Conservation (phyloP, 1,139 yeast species). For the Protomyces arabidopsidicola region DNA sequence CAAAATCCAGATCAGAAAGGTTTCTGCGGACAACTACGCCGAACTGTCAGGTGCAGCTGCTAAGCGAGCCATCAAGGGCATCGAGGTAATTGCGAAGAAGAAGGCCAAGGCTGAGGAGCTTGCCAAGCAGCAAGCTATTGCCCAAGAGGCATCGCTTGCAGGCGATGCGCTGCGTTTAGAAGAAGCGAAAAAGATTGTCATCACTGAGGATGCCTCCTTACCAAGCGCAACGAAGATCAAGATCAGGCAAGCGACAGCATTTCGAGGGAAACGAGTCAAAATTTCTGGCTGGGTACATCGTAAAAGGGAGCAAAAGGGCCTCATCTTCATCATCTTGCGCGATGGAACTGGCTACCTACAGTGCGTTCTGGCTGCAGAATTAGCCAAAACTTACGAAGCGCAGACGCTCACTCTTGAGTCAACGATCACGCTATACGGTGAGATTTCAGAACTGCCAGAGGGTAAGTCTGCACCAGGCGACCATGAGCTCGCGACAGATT, state of each 20-base stretch:
- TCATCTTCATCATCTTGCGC: constrained; percentile 83
- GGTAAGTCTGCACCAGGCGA: constrained; percentile 98
- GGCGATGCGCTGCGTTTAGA: constrained; percentile 69
- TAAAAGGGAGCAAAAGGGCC: constrained; percentile 84
- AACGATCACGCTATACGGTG: constrained; percentile 74
- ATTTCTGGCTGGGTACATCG: constrained; percentile 97
- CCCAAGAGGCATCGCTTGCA: constrained; percentile 47
- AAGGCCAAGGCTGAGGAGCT: constrained; percentile 31
- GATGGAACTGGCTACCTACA: constrained; percentile 93
- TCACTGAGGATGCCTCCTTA: constrained; percentile 65
- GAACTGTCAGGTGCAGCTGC: constrained; percentile 89
- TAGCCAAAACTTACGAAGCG: constrained; percentile 86
- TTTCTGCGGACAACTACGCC: constrained; percentile 57
- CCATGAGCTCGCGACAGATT: constrained; percentile 87
- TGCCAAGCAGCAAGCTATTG: constrained; percentile 52
- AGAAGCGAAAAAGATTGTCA: constrained; percentile 63
- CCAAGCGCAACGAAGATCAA: constrained; percentile 68
- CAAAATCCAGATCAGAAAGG: constrained; percentile 60
- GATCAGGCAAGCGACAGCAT: constrained; percentile 51
- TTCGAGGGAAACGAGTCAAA: constrained; percentile 60
- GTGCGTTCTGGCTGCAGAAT: constrained; percentile 80
- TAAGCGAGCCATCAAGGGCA: constrained; percentile 95
- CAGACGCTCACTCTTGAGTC: constrained; percentile 82
- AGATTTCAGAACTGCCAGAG: constrained; percentile 76
- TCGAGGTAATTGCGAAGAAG: constrained; percentile 85